These are phyloP conservation scores for bread wheat (Triticum aestivum) DNA, from an alignment of 176 grass and related monocot genomes.

Conservation along the genomic window IWGSC_CS_RefSeq_v2.1 NC_057798.1:7562371-7562870, in stretches of 20 bases:
- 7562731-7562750: slow-evolving; percentile 21
- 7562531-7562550: too few relatives aligned
- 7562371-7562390: slow-evolving; percentile 37
- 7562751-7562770: not conserved
- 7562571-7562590: not conserved
- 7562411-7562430: slow-evolving; percentile 23
- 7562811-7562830: not conserved
- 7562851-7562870: slow-evolving; percentile 25
- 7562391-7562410: slow-evolving; percentile 24
- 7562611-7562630: not conserved
- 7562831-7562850: slow-evolving; percentile 47
- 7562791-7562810: not conserved
- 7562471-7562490: not conserved
- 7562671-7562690: slow-evolving; percentile 15
- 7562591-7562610: slow-evolving; percentile 13
- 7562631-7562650: not conserved
- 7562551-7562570: not conserved
- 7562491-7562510: not conserved
- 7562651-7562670: slow-evolving; percentile 22
- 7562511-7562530: not conserved
- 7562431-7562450: slow-evolving; percentile 6
- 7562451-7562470: slow-evolving; percentile 7
- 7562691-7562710: slow-evolving; percentile 6
- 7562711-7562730: slow-evolving; percentile 26
- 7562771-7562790: not conserved